These are phyloP conservation scores for Exophiala lecanii-corni DNA, from an alignment of 2,329 filamentous ascomycete genomes.

Conservation along the genomic window DNA sequence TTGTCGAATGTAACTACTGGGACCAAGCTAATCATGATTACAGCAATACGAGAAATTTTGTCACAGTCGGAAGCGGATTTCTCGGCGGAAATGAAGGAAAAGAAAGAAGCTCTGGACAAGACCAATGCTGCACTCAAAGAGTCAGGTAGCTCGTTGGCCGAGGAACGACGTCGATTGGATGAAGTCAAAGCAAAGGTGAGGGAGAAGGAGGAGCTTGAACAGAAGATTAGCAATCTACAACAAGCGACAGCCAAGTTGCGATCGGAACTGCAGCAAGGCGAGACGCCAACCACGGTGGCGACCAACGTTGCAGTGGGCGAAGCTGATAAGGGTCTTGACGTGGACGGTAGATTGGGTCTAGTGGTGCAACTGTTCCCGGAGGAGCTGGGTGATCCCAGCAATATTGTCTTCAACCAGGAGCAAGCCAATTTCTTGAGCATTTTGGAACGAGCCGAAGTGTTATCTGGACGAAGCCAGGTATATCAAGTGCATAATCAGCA, in stretches of 20 bases:
- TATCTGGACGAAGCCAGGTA: conserved; percentile 66
- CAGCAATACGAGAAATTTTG: conserved; percentile 78
- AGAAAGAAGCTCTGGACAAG: conserved; percentile 76
- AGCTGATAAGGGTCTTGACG: conserved; percentile 41
- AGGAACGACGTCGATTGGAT: conserved; percentile 70
- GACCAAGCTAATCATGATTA: conserved; percentile 35
- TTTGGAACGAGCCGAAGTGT: conserved; percentile 56
- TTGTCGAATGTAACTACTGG: background rate
- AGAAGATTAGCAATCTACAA: conserved; percentile 73
- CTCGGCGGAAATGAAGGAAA: conserved; percentile 72
- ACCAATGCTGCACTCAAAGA: conserved; percentile 77
- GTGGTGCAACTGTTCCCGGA: conserved; percentile 37
- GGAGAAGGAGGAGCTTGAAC: conserved; percentile 58
- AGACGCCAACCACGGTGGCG: conserved; percentile 32
- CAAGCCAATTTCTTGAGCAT: conserved; percentile 42
- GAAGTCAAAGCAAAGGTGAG: conserved; percentile 62
- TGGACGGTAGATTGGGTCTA: conserved; percentile 33
- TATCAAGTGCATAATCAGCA: conserved; percentile 65
- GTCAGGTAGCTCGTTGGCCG: conserved; percentile 71
- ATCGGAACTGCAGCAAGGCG: conserved; percentile 42
- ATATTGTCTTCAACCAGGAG: conserved; percentile 35
- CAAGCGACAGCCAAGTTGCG: conserved; percentile 69
- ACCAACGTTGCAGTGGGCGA: conserved; percentile 43
- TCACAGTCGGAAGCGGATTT: conserved; percentile 75
- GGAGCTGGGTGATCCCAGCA: conserved; percentile 36